Percentiles rank a stretch among this genome's conserved stretches.
Conservation (phyloP, 2,329 filamentous ascomycete species). For the Pseudocercospora cruenta region DNA sequence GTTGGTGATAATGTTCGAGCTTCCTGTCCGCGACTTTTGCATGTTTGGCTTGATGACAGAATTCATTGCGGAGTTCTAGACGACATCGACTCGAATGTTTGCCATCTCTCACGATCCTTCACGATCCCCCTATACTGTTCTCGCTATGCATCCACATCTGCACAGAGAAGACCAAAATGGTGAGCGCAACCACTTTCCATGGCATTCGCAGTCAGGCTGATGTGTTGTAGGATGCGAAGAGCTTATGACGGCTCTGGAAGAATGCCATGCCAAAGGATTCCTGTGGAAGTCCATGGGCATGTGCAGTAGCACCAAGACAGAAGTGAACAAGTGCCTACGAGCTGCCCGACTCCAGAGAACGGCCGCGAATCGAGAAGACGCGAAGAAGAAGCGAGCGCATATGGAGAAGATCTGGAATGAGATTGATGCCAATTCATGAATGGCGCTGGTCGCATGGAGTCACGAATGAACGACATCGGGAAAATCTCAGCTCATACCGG, state of each 20-base stretch:
- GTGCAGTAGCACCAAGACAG: constrained; percentile 83
- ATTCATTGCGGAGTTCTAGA: neutral
- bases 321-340: constrained; percentile 83
- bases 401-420: constrained; percentile 80
- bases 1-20: neutral
- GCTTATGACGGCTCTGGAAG: constrained; percentile 89
- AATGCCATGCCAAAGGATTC: constrained; percentile 92
- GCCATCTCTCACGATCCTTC: neutral
- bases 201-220: constrained; percentile 14
- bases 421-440: constrained; percentile 70
- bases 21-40: neutral
- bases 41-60: neutral
- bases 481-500: neutral
- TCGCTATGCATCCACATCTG: constrained; percentile 89
- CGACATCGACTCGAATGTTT: constrained; percentile 5
- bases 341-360: constrained; percentile 79
- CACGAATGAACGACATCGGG: neutral
- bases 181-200: constrained; percentile 42
- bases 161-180: constrained; percentile 90
- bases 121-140: neutral
- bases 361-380: constrained; percentile 71
- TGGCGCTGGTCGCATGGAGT: neutral
- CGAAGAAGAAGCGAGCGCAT: constrained; percentile 70
- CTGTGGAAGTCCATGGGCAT: constrained; percentile 87
- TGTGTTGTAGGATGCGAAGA: constrained; percentile 78